phyloP scores from a whole-genome alignment of 768 basidiomycete species.

The Boletus barrowsii region DNA sequence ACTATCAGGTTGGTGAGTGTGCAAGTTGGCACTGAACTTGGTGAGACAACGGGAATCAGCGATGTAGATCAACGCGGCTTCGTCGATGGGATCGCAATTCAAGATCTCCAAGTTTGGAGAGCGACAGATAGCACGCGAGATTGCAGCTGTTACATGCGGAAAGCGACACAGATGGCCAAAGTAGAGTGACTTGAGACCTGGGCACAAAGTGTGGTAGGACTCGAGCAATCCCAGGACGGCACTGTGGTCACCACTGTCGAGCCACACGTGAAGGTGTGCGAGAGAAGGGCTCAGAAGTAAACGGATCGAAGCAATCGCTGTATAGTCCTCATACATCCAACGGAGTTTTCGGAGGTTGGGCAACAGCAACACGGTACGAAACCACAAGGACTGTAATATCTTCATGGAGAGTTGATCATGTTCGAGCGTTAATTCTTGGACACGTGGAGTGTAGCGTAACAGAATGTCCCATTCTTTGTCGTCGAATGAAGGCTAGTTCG shows the following conservation, averaged over 20 bases:
- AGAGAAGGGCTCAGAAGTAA: constrained; percentile 9
- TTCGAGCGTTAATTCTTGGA: constrained; percentile 4
- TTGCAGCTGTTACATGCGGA: neutral
- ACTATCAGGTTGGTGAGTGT: neutral
- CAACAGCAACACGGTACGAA: neutral
- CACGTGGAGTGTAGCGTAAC: constrained; percentile 5
- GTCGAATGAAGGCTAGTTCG: neutral
- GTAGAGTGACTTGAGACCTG: constrained; percentile 6
- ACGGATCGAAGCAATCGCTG: neutral
- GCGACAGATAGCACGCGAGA: constrained; percentile 5
- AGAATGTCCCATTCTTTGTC: constrained; percentile 3
- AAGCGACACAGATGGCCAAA: neutral
- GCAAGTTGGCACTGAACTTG: neutral
- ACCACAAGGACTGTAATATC: neutral
- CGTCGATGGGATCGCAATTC: neutral
- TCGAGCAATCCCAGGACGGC: constrained; percentile 3
- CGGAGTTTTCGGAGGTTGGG: constrained; percentile 5
- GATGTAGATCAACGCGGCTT: constrained; percentile 1
- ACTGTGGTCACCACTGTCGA: neutral
- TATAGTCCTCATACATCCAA: neutral
- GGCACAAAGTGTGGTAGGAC: constrained; percentile 1
- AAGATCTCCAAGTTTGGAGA: neutral
- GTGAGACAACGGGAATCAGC: neutral
- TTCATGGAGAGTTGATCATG: neutral
- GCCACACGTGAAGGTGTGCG: neutral